Base-by-base conservation (phyloP, 2,329 filamentous ascomycete genomes). In the Sclerotinia minor region DNA sequence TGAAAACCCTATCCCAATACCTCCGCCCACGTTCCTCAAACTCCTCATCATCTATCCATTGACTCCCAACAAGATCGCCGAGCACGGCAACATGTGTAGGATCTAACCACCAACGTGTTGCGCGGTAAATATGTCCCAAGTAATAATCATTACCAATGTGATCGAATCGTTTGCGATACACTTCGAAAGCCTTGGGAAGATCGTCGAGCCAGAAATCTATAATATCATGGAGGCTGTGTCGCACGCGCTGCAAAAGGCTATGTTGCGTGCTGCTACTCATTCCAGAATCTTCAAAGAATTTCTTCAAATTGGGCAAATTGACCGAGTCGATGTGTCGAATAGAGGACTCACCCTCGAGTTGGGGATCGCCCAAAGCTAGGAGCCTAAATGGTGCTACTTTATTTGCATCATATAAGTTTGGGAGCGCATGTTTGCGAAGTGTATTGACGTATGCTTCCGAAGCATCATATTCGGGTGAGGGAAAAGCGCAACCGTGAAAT, bases 61-160 rank as follows among this genome's bases (percentile, higher is more conserved):
- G 95, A 75, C 93, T 97, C 13, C 95, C 95, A 13, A 99, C 81
- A 68, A 99, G 81, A 77, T 99, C 95, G 3, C 95, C 95, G 5
- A 99, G 83, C 0, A 98, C 93, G 0, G 91, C 88, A 26, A 95
- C 87, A 77, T 99, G 95, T 0, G 92, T 96, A 11, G 95, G 95
- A 21, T 83, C 81, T 0, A 90, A 86, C 89, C 91, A 96, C 92
- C 93, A 96, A 72, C 86, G 84, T 61, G 97, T 79, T 0, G 88
- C 91, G 21, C 92, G 86, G 79, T 96, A 97, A 68, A 97, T 93
- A 78, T 99, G 95, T 26, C 91, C 92, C 44, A 99, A 85, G 79
- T 98, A 99, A 76, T 88, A 92, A 79, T 99, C 95, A 79, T 99
- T 99, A 5, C 95, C 95, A 75, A 93, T 86, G 2, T 97, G 85